Evolutionary conservation across 75 land plant genomes (phyloP), one percentile per base, ranked within the genome.

Genomic region (Sequoia sempervirens): DNA sequence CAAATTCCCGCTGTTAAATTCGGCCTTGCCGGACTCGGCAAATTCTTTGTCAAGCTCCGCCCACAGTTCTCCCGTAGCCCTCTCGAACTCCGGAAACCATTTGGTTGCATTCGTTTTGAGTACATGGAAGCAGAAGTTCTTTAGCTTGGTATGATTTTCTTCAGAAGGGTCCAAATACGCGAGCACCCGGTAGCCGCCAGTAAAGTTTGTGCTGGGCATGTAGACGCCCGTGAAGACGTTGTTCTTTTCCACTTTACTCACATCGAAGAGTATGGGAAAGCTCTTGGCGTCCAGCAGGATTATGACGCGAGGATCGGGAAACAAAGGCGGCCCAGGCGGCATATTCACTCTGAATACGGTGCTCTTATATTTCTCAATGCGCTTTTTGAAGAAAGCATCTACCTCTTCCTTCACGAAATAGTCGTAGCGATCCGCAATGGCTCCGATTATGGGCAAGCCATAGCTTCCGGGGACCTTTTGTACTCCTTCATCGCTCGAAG

Each of bases 181-280:
- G 46, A 76, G 80, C 69, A 88, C 68, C n/a, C 84, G 26, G 72
- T 73, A 75, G 8, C 87, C 88, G 34, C 87, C 89, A 1, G 73
- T 88, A 76, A 75, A 88, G 6, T 76, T 74, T 14, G 75, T 66
- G 84, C 84, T 86, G 34, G 89, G 89, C 84, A 79, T 83, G 75
- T 56, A 88, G 20, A 88, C 78, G 45, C 87, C 89, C 41, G 87
- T 79, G 43, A 88, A 86, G 5, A 86, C 80, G 15, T 82, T 64
- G 40, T 41, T 45, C 87, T 88, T 88, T 36, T 86, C 88, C 20
- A 80, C 47, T 82, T 89, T 91, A 43, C 74, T 36, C 36, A 85
- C 30, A 90, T 96, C 99, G 85, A 93, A 96, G 54, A 96, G 91
- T 43, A 87, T 84, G 15, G 96, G 99, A 85, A 96, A 96, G 88